Conservation (phyloP, 352 stramenopile genomes). For the Globisporangium camurandrum region DNA sequence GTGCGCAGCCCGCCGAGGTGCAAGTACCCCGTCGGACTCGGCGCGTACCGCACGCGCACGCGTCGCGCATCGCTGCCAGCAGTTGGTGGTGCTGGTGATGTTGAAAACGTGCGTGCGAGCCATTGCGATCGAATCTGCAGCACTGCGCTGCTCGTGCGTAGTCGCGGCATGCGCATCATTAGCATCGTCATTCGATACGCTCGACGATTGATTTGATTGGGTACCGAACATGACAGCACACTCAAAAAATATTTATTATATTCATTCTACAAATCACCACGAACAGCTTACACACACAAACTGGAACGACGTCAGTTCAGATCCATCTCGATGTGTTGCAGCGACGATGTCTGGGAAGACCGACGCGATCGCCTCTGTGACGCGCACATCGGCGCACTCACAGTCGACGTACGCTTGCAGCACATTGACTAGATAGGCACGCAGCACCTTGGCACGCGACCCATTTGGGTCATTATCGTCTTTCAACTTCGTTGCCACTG, state of each 20-base stretch:
- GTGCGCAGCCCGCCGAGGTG: slow-evolving; percentile 88
- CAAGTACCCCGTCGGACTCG: slow-evolving; percentile 86
- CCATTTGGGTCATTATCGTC: not conserved
- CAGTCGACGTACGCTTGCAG: slow-evolving; percentile 24
- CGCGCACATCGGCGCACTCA: slow-evolving; percentile 23
- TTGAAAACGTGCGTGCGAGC: not conserved
- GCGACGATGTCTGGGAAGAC: slow-evolving; percentile 21
- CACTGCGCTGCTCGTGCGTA: slow-evolving; percentile 1
- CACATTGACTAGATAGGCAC: slow-evolving; percentile 22
- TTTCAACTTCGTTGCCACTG: not conserved
- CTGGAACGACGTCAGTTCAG: not conserved
- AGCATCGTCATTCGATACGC: not conserved
- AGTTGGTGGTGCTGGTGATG: not conserved
- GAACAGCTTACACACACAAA: no score
- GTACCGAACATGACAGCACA: no score
- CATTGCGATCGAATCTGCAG: slow-evolving; percentile 1
- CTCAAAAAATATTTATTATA: no score
- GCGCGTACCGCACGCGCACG: slow-evolving; percentile 83
- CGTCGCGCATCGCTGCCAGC: not conserved
- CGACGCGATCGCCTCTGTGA: slow-evolving; percentile 22
- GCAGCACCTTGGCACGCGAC: slow-evolving; percentile 25
- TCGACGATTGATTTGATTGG: no score
- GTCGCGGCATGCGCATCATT: slow-evolving; percentile 1
- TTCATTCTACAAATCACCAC: not conserved
- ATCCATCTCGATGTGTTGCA: not conserved